These are phyloP conservation scores for Ophiorrhiza pumila DNA, from an alignment of 257 asterid genomes.

Conservation along the genomic window DNA sequence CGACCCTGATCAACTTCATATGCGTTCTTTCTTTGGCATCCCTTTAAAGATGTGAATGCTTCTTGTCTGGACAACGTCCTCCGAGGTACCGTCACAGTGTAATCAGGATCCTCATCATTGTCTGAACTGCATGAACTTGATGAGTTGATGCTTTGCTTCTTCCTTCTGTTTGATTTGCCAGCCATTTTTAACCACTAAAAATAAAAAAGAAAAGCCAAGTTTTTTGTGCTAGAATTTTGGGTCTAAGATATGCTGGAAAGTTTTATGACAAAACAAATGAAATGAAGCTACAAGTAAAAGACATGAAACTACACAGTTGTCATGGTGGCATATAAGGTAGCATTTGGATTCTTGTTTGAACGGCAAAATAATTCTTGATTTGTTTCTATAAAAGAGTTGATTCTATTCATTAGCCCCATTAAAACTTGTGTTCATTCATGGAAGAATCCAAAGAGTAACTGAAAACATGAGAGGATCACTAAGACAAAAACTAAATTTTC, in stretches of 20 bases:
- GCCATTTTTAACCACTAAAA: constrained; percentile 1
- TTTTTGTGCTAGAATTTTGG: constrained; percentile 1
- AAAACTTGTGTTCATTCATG: not conserved
- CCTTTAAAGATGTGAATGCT: not conserved
- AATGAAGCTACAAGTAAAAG: constrained; percentile 1
- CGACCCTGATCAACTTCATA: not conserved
- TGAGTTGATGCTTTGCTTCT: constrained; percentile 13
- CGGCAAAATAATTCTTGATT: constrained; percentile 7
- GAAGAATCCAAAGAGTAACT: constrained; percentile 1
- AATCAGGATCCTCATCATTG: constrained; percentile 25
- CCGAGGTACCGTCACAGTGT: not conserved
- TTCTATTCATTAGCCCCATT: constrained; percentile 3
- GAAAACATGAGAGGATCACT: not conserved
- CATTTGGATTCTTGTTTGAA: constrained; percentile 6
- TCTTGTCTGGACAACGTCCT: not conserved
- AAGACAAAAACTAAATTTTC: not conserved
- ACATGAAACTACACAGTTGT: constrained; percentile 2
- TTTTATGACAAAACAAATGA: not conserved
- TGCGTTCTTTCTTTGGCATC: not conserved
- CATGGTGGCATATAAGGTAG: not conserved
- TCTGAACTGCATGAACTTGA: constrained; percentile 27
- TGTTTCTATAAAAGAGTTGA: constrained; percentile 15
- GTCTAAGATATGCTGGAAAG: not conserved
- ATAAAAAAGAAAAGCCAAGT: not conserved
- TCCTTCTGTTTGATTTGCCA: constrained; percentile 14